Percentiles rank a stretch among this genome's conserved stretches.
Conservation (phyloP, 352 stramenopile species). For the Phytophthora brassicae region DNA sequence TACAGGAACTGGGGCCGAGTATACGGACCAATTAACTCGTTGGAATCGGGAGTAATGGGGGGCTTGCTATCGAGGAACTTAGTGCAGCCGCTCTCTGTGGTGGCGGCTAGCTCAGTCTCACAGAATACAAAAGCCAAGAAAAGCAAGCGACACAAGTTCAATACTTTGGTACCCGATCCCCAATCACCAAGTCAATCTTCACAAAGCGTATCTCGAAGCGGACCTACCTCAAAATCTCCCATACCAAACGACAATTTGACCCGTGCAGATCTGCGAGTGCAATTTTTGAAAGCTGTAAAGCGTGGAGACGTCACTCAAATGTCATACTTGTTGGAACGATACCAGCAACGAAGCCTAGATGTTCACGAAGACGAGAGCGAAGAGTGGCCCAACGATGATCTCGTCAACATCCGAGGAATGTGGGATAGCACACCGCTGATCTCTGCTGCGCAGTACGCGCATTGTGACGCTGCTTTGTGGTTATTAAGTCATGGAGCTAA, state of each 20-base stretch:
- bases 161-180: constrained; percentile 44
- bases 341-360: constrained; percentile 19
- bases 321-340: constrained; percentile 25
- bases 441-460: constrained; percentile 72
- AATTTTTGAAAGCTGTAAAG: constrained; percentile 73
- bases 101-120: constrained; percentile 18
- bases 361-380: constrained; percentile 21
- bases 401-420: constrained; percentile 77
- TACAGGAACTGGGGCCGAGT: background rate
- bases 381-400: constrained; percentile 20
- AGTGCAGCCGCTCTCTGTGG: constrained; percentile 33
- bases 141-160: constrained; percentile 43
- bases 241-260: constrained; percentile 12
- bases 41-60: constrained; percentile 34
- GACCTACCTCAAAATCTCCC: background rate
- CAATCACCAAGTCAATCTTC: constrained; percentile 3
- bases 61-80: constrained; percentile 49
- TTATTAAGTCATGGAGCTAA: constrained; percentile 50
- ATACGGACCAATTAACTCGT: background rate
- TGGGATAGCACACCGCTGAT: constrained; percentile 84
- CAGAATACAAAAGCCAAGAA: constrained; percentile 21
- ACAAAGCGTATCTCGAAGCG: background rate
- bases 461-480: constrained; percentile 55
- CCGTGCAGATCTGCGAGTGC: constrained; percentile 53
- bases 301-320: constrained; percentile 48